Base-by-base conservation (phyloP, 73 alveolate species). In the Paramecium tetraurelia region DNA sequence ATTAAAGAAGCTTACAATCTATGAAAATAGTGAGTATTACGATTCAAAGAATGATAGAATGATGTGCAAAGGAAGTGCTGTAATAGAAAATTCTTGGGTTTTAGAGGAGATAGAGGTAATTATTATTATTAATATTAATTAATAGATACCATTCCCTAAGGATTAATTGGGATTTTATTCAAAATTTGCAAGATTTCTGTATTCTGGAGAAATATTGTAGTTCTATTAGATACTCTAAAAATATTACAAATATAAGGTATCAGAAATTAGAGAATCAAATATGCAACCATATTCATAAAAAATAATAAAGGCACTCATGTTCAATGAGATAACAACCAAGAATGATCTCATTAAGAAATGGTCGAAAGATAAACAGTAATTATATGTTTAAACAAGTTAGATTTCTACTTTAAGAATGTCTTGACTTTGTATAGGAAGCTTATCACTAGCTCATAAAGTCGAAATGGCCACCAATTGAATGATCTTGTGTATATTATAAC, bases 121-220 rank as follows among this genome's bases (percentile, higher is more conserved):
- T 59, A 57, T 43, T 59, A 86, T 63, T 35, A 58, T 58, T 29
- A 58, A 53, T 58, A 85, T 58, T n/a, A 2, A 57, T 27, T 53
- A 12, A 48, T 86, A 59, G 90, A 71, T 72, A 5, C 86, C 94
- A 71, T 72, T 44, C 27, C 87, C 68, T 43, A 83, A 43, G 16
- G 94, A 89, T 31, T 50, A 58, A n/a, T 29, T 89, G 1, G 94
- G 87, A 43, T 70, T 70, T 22, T 89, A 89, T 75, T 89, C 92
- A 9, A 59, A 83, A 63, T 89, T 89, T 43, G 94, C 92, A 24
- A 20, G 84, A 70, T 46, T 44, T 21, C 44, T 89, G 16, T 59
- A 58, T 4, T 58, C 48, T 44, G 94, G 94, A 3, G 58, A 71
- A 4, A 48, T 89, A 3, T 43, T 71, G 3, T 75, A 69, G 33